Base-by-base conservation (phyloP, 352 stramenopile species). In the Pythium phragmiticola region DNA sequence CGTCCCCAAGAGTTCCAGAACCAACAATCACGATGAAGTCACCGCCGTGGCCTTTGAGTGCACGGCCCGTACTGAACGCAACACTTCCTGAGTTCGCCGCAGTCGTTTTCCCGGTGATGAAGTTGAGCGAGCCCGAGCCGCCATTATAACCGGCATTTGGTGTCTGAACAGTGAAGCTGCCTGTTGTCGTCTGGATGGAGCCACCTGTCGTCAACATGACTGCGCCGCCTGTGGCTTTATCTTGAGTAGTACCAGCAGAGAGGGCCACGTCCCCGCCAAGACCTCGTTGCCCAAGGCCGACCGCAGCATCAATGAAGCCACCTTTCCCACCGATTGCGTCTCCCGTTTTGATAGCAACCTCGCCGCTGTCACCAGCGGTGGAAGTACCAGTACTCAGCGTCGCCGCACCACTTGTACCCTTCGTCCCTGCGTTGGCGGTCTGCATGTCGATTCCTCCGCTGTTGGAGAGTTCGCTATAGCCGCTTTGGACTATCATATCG, bases 221-320 rank as follows among this genome's bases (percentile, higher is more conserved):
- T 7, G 70, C 69, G 2, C 84, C 87, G 33, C 84, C 80, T 36
- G 62, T 89, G 17, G 68, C 74, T 54, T 77, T 84, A 39, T 88
- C 73, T 26, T 75, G 73, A 55, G 83, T 88, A 19, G 73, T 79
- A 54, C 92, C 92, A 45, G 89, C 89, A 53, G 73, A 76, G 26
- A 92, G 33, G 51, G 66, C 72, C 11, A 94, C 56, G 42, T 83
- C 75, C 59, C 88, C 88, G 51, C 86, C 84, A 37, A 69, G 42
- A 34, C 76, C 73, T 14, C 72, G 53, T 36, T 83, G 76, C 41
- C 85, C 84, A 47, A 75, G 77, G 30, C 86, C 82, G 11, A 88
- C 78, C 45, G 68, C 62, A 23, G 87, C 30, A 3, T 76, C 69
- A 42, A 95, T 75, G 46, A 75, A 87, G 4, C 88, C 87, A 52